Base-by-base conservation (phyloP, 2,329 filamentous ascomycete genomes). In the Pyrenophora graminea region DNA sequence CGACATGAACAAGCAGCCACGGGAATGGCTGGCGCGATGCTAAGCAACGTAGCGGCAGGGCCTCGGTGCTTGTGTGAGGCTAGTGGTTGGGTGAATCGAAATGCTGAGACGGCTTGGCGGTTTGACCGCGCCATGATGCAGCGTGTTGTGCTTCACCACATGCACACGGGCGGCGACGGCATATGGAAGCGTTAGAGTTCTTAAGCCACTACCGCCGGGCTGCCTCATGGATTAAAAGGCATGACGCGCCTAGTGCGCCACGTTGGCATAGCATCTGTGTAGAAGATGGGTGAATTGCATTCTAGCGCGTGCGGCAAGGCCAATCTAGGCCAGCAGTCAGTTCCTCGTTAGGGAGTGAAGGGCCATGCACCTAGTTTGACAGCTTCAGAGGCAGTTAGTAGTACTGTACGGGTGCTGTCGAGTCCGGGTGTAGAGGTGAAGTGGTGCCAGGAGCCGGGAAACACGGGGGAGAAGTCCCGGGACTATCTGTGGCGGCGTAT, bases 81-180 rank as follows among this genome's bases (percentile, higher is more conserved):
- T 42, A 8, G 44, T 64, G 56, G 47, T 64, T 67, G 62, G 61
- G 37, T 44, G 47, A 17, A 30, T 43, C 34, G 48, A 44, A 17
- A 25, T 52, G 51, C 39, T 46, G 66, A 68, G 60, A 69, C 66
- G 54, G 3, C 63, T 65, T 66, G 63, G 64, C 63, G 39, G 55
- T 59, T 66, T 61, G 49, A 61, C 51, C 18, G 50, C 38, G 45
- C 53, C 39, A 48, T 45, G 54, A 51, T 67, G 66, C 55, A 61
- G 58, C 64, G 52, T 51, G 46, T 58, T 43, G 38, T 56, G 63
- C 65, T 51, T 64, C 66, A 68, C 45, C 31, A 51, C 40, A 37
- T 38, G 37, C 36, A 47, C 49, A 45, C 32, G 10, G 39, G 45
- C 37, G 40, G 32, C 33, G 15, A 6, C 17, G 39, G 40, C 38